Base-by-base conservation (phyloP, 2,329 filamentous ascomycete species). In the Aurifilum marmelostoma region DNA sequence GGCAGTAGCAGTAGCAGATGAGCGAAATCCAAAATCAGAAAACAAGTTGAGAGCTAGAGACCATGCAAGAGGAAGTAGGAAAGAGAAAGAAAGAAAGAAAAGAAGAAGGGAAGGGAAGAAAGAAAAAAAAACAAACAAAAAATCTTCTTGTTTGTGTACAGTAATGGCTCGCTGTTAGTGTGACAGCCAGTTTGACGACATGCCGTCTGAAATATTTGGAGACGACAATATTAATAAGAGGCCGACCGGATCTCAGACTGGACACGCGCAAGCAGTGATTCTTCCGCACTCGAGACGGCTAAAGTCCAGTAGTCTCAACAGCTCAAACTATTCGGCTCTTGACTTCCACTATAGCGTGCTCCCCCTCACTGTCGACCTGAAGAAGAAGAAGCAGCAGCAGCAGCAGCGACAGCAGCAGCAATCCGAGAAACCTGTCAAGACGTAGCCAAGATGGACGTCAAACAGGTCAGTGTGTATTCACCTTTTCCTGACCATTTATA, bases 241-340 rank as follows among this genome's bases (percentile, higher is more conserved):
- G 21, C 50, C 52, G n/a, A 12, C 29, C 9, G 43, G 34, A 12
- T 43, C 65, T 29, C 34, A 56, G 9, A 11, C 27, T 29, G 41
- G 29, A 21, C 29, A 43, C 39, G 29, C 65, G 37, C 65, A 64
- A 39, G 61, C 60, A 5, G 56, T 47, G 14, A 47, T 65, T 9
- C 47, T 65, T 16, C n/a, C 47, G 12, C 66, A 64, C 12, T 67
- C 69, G 11, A 69, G 67, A 27, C 41, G 41, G 37, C 4, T 65
- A 8, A 69, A 69, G 37, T 27, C 14, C 5, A 62, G 24, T 27
- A 66, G 69, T 18, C 43, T 70, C 21, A 68, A 70, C 41, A 70
- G 56, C 2, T 70, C 69, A 2, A 61, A 70, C 43, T 60, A 50
- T n/a, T 63, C 43, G 47, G 69, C 58, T 2, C 63, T 68, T 2